These are phyloP conservation scores for Chalciporus pseudorubinellus DNA, from an alignment of 768 basidiomycete species.

Conservation along the genomic window DNA sequence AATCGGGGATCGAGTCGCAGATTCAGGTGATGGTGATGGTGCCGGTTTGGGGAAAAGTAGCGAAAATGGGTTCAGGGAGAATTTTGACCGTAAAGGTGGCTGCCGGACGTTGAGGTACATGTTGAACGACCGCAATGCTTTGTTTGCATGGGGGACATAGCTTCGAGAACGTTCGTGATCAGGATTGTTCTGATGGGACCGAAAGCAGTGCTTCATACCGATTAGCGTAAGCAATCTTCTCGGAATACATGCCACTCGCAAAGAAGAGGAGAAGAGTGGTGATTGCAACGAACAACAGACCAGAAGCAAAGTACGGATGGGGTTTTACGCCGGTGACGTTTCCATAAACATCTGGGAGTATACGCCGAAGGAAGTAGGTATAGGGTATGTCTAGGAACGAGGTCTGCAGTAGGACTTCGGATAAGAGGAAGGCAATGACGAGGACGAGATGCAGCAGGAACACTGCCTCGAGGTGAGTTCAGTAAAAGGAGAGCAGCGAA, in stretches of 20 bases:
- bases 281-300: conserved; percentile 80
- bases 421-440: conserved; percentile 67
- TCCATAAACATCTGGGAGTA: conserved; percentile 53
- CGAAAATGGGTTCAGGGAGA: conserved; percentile 41
- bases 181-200: conserved; percentile 13
- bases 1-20: conserved; percentile 24
- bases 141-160: conserved; percentile 95
- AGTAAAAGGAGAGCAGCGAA: conserved; percentile 15
- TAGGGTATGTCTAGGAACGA: conserved; percentile 67
- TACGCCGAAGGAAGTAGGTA: conserved; percentile 43
- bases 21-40: conserved; percentile 17
- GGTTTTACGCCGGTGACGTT: conserved; percentile 41
- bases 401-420: conserved; percentile 69
- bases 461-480: conserved; percentile 43
- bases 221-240: conserved; percentile 96
- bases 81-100: conserved; percentile 64
- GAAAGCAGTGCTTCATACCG: conserved; percentile 53
- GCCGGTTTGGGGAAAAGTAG: conserved; percentile 36
- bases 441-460: conserved; percentile 70
- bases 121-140: conserved; percentile 87
- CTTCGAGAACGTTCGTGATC: conserved; percentile 40
- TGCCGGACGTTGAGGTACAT: conserved; percentile 95
- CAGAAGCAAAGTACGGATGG: conserved; percentile 75
- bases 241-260: conserved; percentile 92
- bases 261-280: conserved; percentile 94